Percentiles rank a stretch among this genome's conserved stretches.
phyloP scores from a whole-genome alignment of 2,329 filamentous ascomycete species.

The Dothideomycetidae sp. region DNA sequence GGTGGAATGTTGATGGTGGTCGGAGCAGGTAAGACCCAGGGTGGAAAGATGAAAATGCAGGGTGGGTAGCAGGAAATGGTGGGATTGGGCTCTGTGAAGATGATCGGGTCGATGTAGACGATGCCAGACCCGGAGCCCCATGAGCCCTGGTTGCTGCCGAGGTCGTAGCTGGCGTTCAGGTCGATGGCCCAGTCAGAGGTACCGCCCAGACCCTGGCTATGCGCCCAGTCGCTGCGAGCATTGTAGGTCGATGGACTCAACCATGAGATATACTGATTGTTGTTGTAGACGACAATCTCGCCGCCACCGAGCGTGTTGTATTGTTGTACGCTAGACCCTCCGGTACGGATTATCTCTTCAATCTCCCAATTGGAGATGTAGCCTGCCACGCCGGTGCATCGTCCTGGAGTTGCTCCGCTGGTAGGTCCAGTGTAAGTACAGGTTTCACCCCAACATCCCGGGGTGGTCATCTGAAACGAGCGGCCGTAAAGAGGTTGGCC shows the following conservation, averaged over 20 bases:
- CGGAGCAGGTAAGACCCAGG: constrained; percentile 8
- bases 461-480: constrained; percentile 45
- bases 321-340: constrained; percentile 8
- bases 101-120: constrained; percentile 10
- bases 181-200: constrained; percentile 3
- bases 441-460: constrained; percentile 16
- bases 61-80: constrained; percentile 10
- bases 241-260: background rate
- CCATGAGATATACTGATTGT: constrained; percentile 1
- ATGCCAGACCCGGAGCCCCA: constrained; percentile 4
- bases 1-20: constrained; percentile 10
- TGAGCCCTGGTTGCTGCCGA: background rate
- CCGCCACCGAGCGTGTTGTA: background rate
- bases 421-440: constrained; percentile 18
- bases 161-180: background rate
- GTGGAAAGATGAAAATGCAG: constrained; percentile 11
- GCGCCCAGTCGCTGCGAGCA: background rate
- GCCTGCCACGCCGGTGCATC: constrained; percentile 22
- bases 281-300: background rate
- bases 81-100: constrained; percentile 9
- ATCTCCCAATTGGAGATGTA: constrained; percentile 26
- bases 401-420: constrained; percentile 19
- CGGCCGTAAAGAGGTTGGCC: constrained; percentile 87
- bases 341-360: constrained; percentile 17
- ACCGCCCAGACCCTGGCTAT: background rate